Evolutionary conservation across 2,329 filamentous ascomycete genomes (phyloP).

Genomic region (Pyrenophora graminea): DNA sequence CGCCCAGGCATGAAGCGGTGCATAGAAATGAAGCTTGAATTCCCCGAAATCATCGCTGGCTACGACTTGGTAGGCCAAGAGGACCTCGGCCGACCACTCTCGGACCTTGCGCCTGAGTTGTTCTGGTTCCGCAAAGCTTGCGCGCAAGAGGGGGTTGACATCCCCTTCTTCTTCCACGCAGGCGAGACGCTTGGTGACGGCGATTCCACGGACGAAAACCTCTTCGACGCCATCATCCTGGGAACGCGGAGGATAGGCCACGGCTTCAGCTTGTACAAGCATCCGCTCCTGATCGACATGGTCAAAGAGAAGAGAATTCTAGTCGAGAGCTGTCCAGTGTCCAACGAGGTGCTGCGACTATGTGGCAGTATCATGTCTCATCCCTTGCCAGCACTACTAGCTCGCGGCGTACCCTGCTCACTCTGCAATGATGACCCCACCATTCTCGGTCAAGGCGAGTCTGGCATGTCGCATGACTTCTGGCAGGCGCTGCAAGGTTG

Average conservation of each 20-base stretch:
- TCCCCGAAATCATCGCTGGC: constrained; percentile 79
- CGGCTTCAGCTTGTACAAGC: constrained; percentile 85
- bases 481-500: constrained; percentile 92
- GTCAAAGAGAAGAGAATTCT: constrained; percentile 87
- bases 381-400: constrained; percentile 79
- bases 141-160: constrained; percentile 72
- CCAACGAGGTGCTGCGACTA: constrained; percentile 83
- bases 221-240: constrained; percentile 86
- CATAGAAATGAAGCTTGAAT: constrained; percentile 77
- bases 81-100: constrained; percentile 74
- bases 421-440: constrained; percentile 91
- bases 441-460: constrained; percentile 80
- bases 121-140: constrained; percentile 95
- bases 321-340: constrained; percentile 87
- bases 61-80: constrained; percentile 92
- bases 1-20: constrained; percentile 75
- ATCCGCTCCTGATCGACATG: constrained; percentile 85
- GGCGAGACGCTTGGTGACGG: constrained; percentile 85
- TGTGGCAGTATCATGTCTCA: constrained; percentile 77
- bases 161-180: constrained; percentile 96
- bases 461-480: constrained; percentile 88
- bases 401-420: constrained; percentile 80
- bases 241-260: constrained; percentile 89
- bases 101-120: constrained; percentile 77
- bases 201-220: constrained; percentile 75